A percentile compares a stretch with the other conserved stretches of the same genome.
Evolutionary conservation across 169 alveolate genomes (phyloP).

Genomic region (Perkinsus chesapeaki): DNA sequence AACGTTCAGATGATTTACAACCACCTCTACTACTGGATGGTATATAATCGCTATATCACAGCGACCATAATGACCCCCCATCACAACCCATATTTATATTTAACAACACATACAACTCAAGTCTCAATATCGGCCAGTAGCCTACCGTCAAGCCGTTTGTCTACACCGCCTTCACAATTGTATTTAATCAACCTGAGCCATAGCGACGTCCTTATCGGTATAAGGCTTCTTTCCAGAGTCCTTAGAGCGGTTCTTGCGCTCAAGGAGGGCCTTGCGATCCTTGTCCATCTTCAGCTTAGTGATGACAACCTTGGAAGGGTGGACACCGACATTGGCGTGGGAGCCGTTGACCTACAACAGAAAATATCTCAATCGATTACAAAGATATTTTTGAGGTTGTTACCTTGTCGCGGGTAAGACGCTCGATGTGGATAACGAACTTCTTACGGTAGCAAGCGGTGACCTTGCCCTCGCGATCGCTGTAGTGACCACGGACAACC

Average conservation of each 20-base stretch:
- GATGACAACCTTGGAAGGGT: slow-evolving; percentile 91
- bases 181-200: neutral
- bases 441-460: slow-evolving; percentile 93
- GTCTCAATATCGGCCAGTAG: neutral
- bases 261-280: slow-evolving; percentile 82
- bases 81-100: too few relatives aligned
- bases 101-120: neutral
- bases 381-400: slow-evolving; percentile 24
- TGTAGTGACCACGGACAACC: slow-evolving; percentile 90
- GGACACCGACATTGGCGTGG: slow-evolving; percentile 81
- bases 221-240: slow-evolving; percentile 44
- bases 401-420: slow-evolving; percentile 89
- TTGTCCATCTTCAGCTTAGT: slow-evolving; percentile 88
- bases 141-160: neutral
- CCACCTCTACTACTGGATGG: too few relatives aligned
- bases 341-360: neutral
- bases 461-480: slow-evolving; percentile 96
- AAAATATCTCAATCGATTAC: neutral
- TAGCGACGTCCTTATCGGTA: slow-evolving; percentile 44
- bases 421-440: slow-evolving; percentile 91
- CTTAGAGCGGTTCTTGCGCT: slow-evolving; percentile 70
- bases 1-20: too few relatives aligned
- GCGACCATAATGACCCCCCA: too few relatives aligned
- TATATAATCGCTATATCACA: too few relatives aligned
- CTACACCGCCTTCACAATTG: neutral